A percentile compares a stretch with the other conserved stretches of the same genome.
These are phyloP conservation scores for Aspergillus hancockii DNA, from an alignment of 495 filamentous ascomycete genomes.

Conservation along the genomic window DNA sequence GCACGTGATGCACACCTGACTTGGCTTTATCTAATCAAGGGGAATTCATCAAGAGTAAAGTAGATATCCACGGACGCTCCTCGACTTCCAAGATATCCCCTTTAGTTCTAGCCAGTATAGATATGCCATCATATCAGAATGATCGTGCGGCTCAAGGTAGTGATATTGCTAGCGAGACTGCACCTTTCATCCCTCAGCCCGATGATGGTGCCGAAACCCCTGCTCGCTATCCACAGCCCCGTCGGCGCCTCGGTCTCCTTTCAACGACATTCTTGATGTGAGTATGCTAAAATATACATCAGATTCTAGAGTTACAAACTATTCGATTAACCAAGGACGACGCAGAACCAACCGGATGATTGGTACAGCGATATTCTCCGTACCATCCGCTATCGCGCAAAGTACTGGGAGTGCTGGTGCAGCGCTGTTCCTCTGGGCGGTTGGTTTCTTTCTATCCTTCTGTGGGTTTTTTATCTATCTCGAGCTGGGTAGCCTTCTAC, in stretches of 20 bases:
- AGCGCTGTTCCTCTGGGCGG: constrained; percentile 60
- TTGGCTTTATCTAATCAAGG: too few species aligned
- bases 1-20: too few species aligned
- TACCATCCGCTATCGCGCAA: constrained; percentile 60
- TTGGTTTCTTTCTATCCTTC: constrained; percentile 57
- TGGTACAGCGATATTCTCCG: constrained; percentile 72
- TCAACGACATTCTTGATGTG: constrained; percentile 48
- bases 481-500: constrained; percentile 69
- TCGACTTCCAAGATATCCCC: too few species aligned
- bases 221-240: not conserved
- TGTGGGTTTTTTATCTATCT: constrained; percentile 61
- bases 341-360: constrained; percentile 62
- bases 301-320: constrained; percentile 1
- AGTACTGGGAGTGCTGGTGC: constrained; percentile 68
- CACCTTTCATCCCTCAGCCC: not conserved
- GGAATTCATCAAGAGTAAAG: too few species aligned
- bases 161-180: not conserved
- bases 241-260: constrained; percentile 40
- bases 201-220: constrained; percentile 7
- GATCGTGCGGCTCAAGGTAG: too few species aligned
- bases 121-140: too few species aligned
- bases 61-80: too few species aligned
- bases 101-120: too few species aligned
- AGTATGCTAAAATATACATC: not conserved
- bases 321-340: not conserved